These are phyloP conservation scores for Penicillium freii DNA, from an alignment of 2,329 filamentous ascomycete genomes.

Conservation along the genomic window DNA sequence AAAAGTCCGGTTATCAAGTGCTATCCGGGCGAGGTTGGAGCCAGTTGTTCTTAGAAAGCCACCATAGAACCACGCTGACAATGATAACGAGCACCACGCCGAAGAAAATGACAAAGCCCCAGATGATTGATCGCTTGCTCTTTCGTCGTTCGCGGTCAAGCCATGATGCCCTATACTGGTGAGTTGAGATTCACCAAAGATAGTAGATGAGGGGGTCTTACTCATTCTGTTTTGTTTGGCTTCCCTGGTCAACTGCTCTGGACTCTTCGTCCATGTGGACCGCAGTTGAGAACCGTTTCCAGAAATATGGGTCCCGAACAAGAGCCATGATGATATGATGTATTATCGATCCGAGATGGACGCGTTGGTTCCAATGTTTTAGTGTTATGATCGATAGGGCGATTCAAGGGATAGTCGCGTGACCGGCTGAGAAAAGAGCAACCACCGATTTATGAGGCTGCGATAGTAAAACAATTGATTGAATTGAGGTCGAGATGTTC, in stretches of 20 bases:
- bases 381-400: neutral
- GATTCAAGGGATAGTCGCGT: slow-evolving; percentile 1
- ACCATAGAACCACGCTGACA: slow-evolving; percentile 47
- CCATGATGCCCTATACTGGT: slow-evolving; percentile 51
- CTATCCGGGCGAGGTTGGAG: slow-evolving; percentile 8
- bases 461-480: neutral
- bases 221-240: slow-evolving; percentile 3
- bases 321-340: slow-evolving; percentile 43
- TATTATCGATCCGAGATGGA: neutral
- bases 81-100: slow-evolving; percentile 40
- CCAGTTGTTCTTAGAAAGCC: slow-evolving; percentile 40
- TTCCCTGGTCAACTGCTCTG: slow-evolving; percentile 18
- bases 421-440: neutral
- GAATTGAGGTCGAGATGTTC: neutral
- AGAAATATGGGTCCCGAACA: slow-evolving; percentile 58
- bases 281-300: slow-evolving; percentile 59
- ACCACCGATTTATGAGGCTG: neutral
- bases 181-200: slow-evolving; percentile 19
- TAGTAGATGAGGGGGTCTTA: slow-evolving; percentile 14
- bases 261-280: slow-evolving; percentile 56
- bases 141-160: slow-evolving; percentile 53
- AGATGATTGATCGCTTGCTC: slow-evolving; percentile 47
- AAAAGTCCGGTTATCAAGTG: neutral
- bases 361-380: neutral
- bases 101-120: slow-evolving; percentile 37